Percentiles rank a stretch among this genome's conserved stretches.
These are phyloP conservation scores for Tylopilus sp. DNA, from an alignment of 1,284 basidiomycete genomes.

Conservation along the genomic window DNA sequence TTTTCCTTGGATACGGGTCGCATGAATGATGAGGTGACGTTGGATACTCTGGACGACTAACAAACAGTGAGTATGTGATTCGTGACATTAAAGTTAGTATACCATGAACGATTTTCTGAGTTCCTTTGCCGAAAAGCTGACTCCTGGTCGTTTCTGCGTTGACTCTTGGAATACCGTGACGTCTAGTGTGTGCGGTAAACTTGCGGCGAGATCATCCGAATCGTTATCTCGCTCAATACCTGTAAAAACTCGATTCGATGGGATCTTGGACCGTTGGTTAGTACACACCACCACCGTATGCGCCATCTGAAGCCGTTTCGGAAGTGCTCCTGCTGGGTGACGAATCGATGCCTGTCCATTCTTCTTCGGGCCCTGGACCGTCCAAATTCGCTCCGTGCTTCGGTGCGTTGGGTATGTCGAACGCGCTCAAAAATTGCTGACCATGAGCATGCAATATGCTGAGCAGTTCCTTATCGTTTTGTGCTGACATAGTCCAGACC, in stretches of 20 bases:
- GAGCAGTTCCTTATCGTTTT: conserved; percentile 42
- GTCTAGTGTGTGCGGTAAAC: conserved; percentile 32
- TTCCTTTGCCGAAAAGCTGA: conserved; percentile 35
- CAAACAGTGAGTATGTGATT: neutral
- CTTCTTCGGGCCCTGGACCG: conserved; percentile 24
- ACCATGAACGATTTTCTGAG: conserved; percentile 72
- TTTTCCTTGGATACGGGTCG: conserved; percentile 30
- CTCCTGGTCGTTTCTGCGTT: conserved; percentile 20
- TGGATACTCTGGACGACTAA: conserved; percentile 72
- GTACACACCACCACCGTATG: conserved; percentile 17
- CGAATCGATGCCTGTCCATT: conserved; percentile 35
- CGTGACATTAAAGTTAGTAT: conserved; percentile 9
- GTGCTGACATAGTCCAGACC: conserved; percentile 7
- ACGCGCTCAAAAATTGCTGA: conserved; percentile 55
- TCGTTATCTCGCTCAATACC: conserved; percentile 41
- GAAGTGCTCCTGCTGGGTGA: conserved; percentile 3
- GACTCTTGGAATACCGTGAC: conserved; percentile 58
- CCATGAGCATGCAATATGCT: conserved; percentile 60
- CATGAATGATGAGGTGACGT: conserved; percentile 41
- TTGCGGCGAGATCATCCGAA: conserved; percentile 36
- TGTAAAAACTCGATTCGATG: conserved; percentile 9
- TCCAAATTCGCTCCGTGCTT: conserved; percentile 30
- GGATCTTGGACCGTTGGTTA: neutral
- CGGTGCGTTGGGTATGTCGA: conserved; percentile 34
- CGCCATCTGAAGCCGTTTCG: conserved; percentile 15